Base-by-base conservation (phyloP, 345 rosid species). In the Pelargonium nanum region DNA sequence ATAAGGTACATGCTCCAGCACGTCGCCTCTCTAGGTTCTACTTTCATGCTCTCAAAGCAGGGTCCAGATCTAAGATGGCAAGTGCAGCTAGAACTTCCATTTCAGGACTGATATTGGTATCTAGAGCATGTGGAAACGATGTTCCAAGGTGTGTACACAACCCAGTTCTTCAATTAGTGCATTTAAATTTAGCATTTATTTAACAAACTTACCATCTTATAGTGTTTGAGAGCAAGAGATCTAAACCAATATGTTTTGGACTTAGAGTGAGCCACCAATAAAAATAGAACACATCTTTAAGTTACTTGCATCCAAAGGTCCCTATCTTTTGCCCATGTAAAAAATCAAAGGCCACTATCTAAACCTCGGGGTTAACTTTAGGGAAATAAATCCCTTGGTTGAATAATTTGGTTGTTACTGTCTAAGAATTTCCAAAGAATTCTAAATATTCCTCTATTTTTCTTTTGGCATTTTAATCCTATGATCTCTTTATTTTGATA, bases 81-180 rank as follows among this genome's bases (percentile, higher is more conserved):
- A 73, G 70, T 61, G 86, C 91, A 44, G 91, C 96, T 5, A 85
- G 86, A 73, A 84, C 95, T 63, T 75, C 77, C 10, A 67, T 88
- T 68, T 89, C 96, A 44, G 98, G 98, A 72, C 71, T 92, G 71
- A 71, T 85, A 55, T 75, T 89, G 83, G 93, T 89, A 62, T 82
- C 95, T 48, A 87, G 87, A 81, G 95, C 98, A 45, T 92, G 98
- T 57, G 96, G 96, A 62, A 89, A 85, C 69, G 95, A 92, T 74
- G 95, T 87, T 56, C 87, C 96, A 7, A 85, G 98, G 98, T 88
- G 72, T 40, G 70, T 57, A 63, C 55, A 57, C n/a, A 57, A 48
- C 25, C 52, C 56, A n/a, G 55, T 15, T 22, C 19, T 16, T 16
- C 15, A 40, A 40, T 40, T 40, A 40, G 15, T 40, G 48, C 48